Percentiles rank a stretch among this genome's conserved stretches.
Evolutionary conservation across 805 yeast genomes (phyloP).

Genomic region (Candida takata): DNA sequence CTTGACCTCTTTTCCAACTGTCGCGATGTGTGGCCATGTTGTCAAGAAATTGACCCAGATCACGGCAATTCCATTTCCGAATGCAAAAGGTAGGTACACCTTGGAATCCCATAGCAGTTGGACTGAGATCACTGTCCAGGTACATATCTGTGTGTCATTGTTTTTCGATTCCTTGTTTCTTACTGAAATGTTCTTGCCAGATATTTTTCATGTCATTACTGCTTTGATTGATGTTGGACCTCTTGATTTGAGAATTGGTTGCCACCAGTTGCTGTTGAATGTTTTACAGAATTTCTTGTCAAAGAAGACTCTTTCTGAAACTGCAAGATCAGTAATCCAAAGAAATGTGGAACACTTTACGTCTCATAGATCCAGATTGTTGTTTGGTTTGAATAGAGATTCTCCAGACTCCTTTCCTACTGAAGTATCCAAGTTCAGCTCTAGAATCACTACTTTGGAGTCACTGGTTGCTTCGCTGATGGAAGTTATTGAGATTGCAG

Average conservation of each 20-base stretch:
- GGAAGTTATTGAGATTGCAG: conserved; percentile 43
- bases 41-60: conserved; percentile 49
- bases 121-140: conserved; percentile 65
- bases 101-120: conserved; percentile 52
- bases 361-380: conserved; percentile 59
- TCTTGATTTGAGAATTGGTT: conserved; percentile 46
- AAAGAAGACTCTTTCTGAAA: conserved; percentile 42
- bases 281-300: conserved; percentile 62
- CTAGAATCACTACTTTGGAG: conserved; percentile 42
- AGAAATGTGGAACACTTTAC: conserved; percentile 34
- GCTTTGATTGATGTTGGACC: conserved; percentile 48
- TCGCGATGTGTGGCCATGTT: conserved; percentile 64
- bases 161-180: conserved; percentile 63
- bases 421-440: conserved; percentile 31
- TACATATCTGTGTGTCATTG: conserved; percentile 53
- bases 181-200: conserved; percentile 63
- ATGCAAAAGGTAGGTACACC: conserved; percentile 32
- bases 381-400: conserved; percentile 63
- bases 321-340: conserved; percentile 35
- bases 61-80: conserved; percentile 43
- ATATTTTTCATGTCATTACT: conserved; percentile 60
- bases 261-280: conserved; percentile 58
- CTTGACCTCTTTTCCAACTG: conserved; percentile 59
- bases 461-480: conserved; percentile 50
- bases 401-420: conserved; percentile 30